phyloP scores from a whole-genome alignment of 2,329 filamentous ascomycete species.

The Fusarium odoratissimum region DNA sequence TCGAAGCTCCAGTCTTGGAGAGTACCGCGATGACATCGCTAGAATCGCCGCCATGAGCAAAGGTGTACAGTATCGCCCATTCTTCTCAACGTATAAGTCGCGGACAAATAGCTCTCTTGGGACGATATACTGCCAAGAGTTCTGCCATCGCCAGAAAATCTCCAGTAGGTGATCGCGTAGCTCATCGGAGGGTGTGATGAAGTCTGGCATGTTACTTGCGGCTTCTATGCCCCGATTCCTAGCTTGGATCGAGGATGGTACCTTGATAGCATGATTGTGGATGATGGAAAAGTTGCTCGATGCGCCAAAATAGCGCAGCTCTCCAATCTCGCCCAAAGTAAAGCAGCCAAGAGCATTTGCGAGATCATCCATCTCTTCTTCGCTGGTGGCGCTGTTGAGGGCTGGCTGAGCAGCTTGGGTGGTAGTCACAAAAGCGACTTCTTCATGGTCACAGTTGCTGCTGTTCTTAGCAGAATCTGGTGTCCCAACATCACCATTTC shows the following conservation, averaged over 20 bases:
- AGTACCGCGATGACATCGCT: background rate
- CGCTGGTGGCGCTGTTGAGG: background rate
- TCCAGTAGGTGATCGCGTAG: background rate
- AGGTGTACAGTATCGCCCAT: conserved; percentile 2
- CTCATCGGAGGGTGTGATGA: background rate
- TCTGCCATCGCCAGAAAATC: conserved; percentile 9
- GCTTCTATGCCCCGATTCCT: background rate
- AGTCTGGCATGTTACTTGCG: background rate
- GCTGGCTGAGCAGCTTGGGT: background rate
- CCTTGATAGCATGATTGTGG: conserved; percentile 6
- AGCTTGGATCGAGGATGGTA: background rate
- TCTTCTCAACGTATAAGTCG: background rate
- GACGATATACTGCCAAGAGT: conserved; percentile 11
- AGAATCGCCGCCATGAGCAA: background rate
- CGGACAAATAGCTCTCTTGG: conserved; percentile 4
- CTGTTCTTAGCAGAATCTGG: background rate
- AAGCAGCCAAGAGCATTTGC: conserved; percentile 1
- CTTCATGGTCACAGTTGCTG: background rate
- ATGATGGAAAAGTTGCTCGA: conserved; percentile 19
- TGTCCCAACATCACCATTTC: background rate
- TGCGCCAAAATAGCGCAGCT: conserved; percentile 7
- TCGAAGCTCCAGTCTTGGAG: background rate
- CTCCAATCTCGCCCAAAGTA: conserved; percentile 8
- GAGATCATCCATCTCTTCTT: conserved; percentile 4
- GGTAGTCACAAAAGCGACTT: background rate